These are phyloP conservation scores for Physcomitrellopsis africana DNA, from an alignment of 225 moss, liverwort and hornwort species.

Conservation along the genomic window DNA sequence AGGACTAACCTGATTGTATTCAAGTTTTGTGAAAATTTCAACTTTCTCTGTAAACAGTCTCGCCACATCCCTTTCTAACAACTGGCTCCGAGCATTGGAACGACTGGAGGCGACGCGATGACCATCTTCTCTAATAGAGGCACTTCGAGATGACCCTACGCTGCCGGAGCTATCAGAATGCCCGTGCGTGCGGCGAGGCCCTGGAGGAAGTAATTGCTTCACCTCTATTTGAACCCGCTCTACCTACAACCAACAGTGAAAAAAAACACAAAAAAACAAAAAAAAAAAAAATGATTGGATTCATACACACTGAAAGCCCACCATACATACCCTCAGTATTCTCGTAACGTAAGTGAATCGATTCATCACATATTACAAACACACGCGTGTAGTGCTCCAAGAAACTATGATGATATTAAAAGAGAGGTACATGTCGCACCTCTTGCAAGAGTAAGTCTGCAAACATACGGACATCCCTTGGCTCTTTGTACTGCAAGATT, in stretches of 20 bases:
- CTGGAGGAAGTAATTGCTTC: slow-evolving; percentile 85
- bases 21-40: slow-evolving; percentile 93
- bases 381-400: background rate
- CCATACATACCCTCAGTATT: slow-evolving; percentile 17
- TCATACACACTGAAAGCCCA: slow-evolving; percentile 17
- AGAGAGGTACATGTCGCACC: slow-evolving; percentile 46
- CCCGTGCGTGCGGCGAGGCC: slow-evolving; percentile 77
- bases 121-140: slow-evolving; percentile 67
- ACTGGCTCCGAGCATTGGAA: slow-evolving; percentile 84
- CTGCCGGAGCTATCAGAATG: slow-evolving; percentile 94
- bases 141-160: slow-evolving; percentile 87
- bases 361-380: slow-evolving; percentile 22
- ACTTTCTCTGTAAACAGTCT: slow-evolving; percentile 95
- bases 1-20: slow-evolving; percentile 79
- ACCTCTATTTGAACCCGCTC: slow-evolving; percentile 82
- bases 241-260: slow-evolving; percentile 52
- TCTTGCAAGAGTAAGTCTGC: slow-evolving; percentile 96
- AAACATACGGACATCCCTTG: slow-evolving; percentile 99
- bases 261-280: background rate
- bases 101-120: slow-evolving; percentile 58
- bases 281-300: background rate
- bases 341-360: slow-evolving; percentile 14
- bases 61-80: slow-evolving; percentile 96
- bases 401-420: slow-evolving; percentile 5
- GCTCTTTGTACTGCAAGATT: slow-evolving; percentile 89